Evolutionary conservation across 2,329 filamentous ascomycete species (phyloP).

Genomic region (Sclerotinia trifoliorum): DNA sequence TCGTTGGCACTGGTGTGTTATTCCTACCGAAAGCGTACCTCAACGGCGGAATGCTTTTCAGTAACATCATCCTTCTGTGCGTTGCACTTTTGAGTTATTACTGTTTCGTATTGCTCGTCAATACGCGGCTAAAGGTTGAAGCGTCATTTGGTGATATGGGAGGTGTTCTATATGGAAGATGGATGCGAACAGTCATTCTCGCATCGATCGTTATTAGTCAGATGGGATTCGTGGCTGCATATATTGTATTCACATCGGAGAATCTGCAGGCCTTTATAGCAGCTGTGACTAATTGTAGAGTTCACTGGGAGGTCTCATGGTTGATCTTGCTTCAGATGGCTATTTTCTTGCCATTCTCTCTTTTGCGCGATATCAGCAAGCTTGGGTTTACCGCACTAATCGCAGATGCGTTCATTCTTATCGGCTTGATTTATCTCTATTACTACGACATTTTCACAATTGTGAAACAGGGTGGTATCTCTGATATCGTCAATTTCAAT

Average conservation of each 20-base stretch:
- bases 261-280: slow-evolving; percentile 94
- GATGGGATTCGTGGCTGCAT: slow-evolving; percentile 90
- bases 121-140: slow-evolving; percentile 78
- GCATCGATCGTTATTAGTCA: slow-evolving; percentile 92
- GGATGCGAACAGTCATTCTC: slow-evolving; percentile 85
- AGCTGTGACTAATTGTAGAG: slow-evolving; percentile 84
- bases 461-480: slow-evolving; percentile 65
- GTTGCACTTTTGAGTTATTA: slow-evolving; percentile 91
- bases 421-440: slow-evolving; percentile 90
- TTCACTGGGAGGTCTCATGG: slow-evolving; percentile 79
- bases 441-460: slow-evolving; percentile 93
- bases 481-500: slow-evolving; percentile 91
- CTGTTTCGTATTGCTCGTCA: slow-evolving; percentile 92
- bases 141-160: slow-evolving; percentile 99
- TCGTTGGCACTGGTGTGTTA: slow-evolving; percentile 92
- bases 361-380: slow-evolving; percentile 96
- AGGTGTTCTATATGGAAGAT: slow-evolving; percentile 83
- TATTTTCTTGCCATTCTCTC: slow-evolving; percentile 89
- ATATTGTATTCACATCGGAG: slow-evolving; percentile 95
- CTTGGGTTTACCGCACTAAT: slow-evolving; percentile 92
- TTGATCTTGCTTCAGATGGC: slow-evolving; percentile 94
- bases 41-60: slow-evolving; percentile 97
- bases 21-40: slow-evolving; percentile 91
- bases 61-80: slow-evolving; percentile 81
- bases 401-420: slow-evolving; percentile 89